Evolutionary conservation across 352 stramenopile genomes (phyloP).

Genomic region (Pythium phragmitis): DNA sequence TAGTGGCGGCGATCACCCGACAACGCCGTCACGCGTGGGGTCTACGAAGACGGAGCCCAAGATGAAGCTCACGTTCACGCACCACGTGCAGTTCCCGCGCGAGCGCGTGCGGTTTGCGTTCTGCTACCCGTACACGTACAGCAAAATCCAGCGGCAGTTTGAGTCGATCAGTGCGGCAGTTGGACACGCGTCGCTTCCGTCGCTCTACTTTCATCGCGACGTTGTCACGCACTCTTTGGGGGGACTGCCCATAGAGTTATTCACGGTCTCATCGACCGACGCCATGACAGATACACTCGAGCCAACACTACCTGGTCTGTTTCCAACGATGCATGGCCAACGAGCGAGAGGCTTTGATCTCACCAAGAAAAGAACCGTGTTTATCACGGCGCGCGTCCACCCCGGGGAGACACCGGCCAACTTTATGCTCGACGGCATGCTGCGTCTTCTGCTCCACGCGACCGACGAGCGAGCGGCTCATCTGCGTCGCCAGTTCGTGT

Average conservation of each 20-base stretch:
- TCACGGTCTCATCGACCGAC: conserved; percentile 50
- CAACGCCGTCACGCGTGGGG: no score
- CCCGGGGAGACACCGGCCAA: conserved; percentile 78
- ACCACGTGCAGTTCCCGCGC: conserved; percentile 33
- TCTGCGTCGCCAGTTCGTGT: conserved; percentile 63
- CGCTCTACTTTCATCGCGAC: conserved; percentile 82
- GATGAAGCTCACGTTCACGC: conserved; percentile 50
- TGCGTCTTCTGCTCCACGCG: conserved; percentile 44
- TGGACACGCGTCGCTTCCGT: conserved; percentile 29
- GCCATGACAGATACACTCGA: background rate
- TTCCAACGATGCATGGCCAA: background rate
- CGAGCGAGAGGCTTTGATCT: conserved; percentile 26
- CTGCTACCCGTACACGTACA: conserved; percentile 75
- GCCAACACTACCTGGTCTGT: conserved; percentile 5
- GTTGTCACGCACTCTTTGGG: conserved; percentile 56
- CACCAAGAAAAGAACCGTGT: conserved; percentile 39
- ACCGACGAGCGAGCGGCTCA: conserved; percentile 47
- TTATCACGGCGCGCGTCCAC: conserved; percentile 75
- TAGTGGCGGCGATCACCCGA: no score
- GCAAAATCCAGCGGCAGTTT: conserved; percentile 50
- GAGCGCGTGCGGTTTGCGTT: conserved; percentile 72
- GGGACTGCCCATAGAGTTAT: conserved; percentile 58
- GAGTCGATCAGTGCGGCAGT: conserved; percentile 13
- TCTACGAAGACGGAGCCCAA: conserved; percentile 33
- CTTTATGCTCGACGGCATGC: conserved; percentile 67